Evolutionary conservation across 495 filamentous ascomycete genomes (phyloP), one percentile per base, ranked within the genome.

Genomic region (Thermothielavioides terrestris): DNA sequence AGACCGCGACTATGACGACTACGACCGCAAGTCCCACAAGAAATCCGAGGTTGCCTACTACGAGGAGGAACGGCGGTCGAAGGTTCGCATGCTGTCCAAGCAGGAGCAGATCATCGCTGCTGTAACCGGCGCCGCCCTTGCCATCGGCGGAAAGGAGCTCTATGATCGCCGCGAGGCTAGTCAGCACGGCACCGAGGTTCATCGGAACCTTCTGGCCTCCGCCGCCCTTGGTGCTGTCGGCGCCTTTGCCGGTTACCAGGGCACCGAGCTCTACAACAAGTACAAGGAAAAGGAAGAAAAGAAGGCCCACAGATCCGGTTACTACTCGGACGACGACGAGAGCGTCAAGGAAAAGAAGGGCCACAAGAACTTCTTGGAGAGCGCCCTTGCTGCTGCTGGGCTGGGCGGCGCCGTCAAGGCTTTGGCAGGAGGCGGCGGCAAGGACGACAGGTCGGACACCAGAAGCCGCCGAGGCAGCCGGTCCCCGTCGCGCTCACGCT

Each of bases 351-450:
- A 67, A 35, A 70, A 69, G 58, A 76, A 75, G 63, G 64, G 72
- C 18, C 64, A 81, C 63, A 90, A 88, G 67, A 88, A 85, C 39
- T 68, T 87, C 46, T 76, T 85, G 38, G 84, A 89, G 62, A 77
- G 79, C 55, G 84, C 83, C 8, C 67, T 88, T 4, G 80, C 76
- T 41, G 76, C 78, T 4, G 70, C 85, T 11, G 85, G 85, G 27
- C 70, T 89, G 20, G 83, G 83, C n/a, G 72, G 76, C 38, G 76
- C 76, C 45, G 74, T 77, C 52, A 77, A 77, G 52, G 77, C 73
- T 22, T 55, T 76, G 38, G 73, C 70, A 0, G 66, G 31, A 14
- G 11, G 31, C 11, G 65, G 61, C 28, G 64, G 73, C 34, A 70
- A 73, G 52, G 76, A 76, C 28, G 72, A 73, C 49, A 78, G 63